These are phyloP conservation scores for Boletus rex-veris DNA, from an alignment of 768 basidiomycete species.

Conservation along the genomic window DNA sequence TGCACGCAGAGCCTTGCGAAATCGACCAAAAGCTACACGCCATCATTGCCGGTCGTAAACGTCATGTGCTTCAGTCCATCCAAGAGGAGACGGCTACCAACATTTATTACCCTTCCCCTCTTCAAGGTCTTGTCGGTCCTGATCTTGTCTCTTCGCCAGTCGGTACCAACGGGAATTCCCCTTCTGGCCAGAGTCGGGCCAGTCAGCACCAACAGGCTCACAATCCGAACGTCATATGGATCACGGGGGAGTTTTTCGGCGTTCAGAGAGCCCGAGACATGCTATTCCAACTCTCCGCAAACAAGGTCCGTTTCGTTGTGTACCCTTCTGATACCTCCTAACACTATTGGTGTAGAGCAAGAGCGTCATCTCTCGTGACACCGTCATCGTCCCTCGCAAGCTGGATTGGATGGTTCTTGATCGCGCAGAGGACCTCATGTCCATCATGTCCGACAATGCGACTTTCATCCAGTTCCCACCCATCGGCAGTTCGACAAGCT, in stretches of 20 bases:
- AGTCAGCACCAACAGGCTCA: constrained; percentile 39
- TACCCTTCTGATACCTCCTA: background rate
- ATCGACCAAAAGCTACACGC: constrained; percentile 93
- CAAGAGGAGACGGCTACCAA: constrained; percentile 98
- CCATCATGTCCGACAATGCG: constrained; percentile 93
- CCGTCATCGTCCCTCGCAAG: constrained; percentile 92
- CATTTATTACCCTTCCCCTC: constrained; percentile 88
- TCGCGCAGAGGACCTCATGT: constrained; percentile 86
- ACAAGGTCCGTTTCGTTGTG: constrained; percentile 54
- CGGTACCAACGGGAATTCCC: constrained; percentile 33
- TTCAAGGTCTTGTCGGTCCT: constrained; percentile 80
- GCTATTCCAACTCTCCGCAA: constrained; percentile 82
- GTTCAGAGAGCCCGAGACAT: constrained; percentile 94
- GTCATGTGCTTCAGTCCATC: constrained; percentile 81
- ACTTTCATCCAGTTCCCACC: constrained; percentile 94
- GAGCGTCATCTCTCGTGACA: constrained; percentile 86
- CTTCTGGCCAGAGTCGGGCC: constrained; percentile 21
- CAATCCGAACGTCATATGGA: constrained; percentile 82
- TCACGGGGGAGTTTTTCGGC: constrained; percentile 96
- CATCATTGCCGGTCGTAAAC: constrained; percentile 88
- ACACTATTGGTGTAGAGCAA: constrained; percentile 58
- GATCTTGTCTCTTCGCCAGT: constrained; percentile 46
- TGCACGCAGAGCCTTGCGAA: constrained; percentile 88
- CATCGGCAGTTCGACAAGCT: constrained; percentile 86
- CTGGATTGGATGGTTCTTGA: constrained; percentile 99